These are phyloP conservation scores for Aspergillus biplanus DNA, from an alignment of 495 filamentous ascomycete species.

Conservation along the genomic window DNA sequence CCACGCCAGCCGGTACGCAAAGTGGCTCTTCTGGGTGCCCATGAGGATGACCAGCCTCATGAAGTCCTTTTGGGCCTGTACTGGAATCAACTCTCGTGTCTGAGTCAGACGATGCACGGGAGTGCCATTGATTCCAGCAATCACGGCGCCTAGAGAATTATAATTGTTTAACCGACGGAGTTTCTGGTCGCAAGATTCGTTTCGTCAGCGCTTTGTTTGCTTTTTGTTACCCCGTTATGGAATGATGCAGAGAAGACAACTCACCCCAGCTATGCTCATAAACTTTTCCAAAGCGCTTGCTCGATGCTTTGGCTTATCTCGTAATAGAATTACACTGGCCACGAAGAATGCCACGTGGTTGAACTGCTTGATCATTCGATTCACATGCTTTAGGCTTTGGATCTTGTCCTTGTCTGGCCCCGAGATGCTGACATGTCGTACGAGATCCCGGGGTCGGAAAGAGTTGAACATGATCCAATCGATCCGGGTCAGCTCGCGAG, in stretches of 20 bases:
- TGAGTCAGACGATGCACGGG: constrained; percentile 84
- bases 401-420: constrained; percentile 72
- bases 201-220: constrained; percentile 8
- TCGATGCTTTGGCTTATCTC: constrained; percentile 95
- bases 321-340: constrained; percentile 85
- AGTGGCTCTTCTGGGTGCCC: constrained; percentile 87
- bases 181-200: constrained; percentile 50
- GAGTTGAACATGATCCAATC: constrained; percentile 97
- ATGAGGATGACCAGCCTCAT: constrained; percentile 89
- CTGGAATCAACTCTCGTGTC: constrained; percentile 76
- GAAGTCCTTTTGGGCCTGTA: constrained; percentile 74
- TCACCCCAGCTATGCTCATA: constrained; percentile 75
- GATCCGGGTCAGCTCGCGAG: constrained; percentile 88
- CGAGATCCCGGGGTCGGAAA: constrained; percentile 92
- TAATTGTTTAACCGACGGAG: constrained; percentile 95
- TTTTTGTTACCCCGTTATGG: background rate
- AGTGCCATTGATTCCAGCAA: constrained; percentile 89
- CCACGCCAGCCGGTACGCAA: constrained; percentile 94
- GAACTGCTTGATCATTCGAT: constrained; percentile 93
- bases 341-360: constrained; percentile 94
- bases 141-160: constrained; percentile 88
- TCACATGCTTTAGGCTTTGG: constrained; percentile 81
- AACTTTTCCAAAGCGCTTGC: constrained; percentile 90
- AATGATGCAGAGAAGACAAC: constrained; percentile 17
- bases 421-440: constrained; percentile 83